These are phyloP conservation scores for Mycena rebaudengoi DNA, from an alignment of 768 basidiomycete species.

Conservation along the genomic window DNA sequence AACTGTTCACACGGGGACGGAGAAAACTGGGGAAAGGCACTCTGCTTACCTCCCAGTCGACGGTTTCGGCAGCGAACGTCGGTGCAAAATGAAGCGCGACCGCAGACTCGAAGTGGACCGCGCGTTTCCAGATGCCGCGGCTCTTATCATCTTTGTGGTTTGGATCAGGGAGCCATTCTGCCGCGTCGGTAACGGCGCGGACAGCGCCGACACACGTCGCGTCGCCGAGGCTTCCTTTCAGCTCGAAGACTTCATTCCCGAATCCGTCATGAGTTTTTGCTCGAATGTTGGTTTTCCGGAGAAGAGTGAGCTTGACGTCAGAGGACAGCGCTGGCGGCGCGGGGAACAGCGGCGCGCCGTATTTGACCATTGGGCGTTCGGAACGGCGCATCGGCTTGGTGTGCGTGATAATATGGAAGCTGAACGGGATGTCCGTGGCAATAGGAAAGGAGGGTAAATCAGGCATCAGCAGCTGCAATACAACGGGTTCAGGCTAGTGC, in stretches of 20 bases:
- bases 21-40: background rate
- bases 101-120: conserved; percentile 12
- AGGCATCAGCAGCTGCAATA: conserved; percentile 8
- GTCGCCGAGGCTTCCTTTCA: conserved; percentile 15
- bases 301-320: conserved; percentile 7
- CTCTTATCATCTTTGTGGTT: conserved; percentile 10
- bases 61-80: conserved; percentile 4
- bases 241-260: background rate
- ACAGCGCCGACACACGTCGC: conserved; percentile 6
- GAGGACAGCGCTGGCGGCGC: conserved; percentile 12
- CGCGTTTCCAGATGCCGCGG: conserved; percentile 16
- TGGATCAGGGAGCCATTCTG: conserved; percentile 14
- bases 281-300: conserved; percentile 1
- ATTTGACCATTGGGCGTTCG: conserved; percentile 18
- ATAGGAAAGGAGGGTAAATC: too few relatives aligned
- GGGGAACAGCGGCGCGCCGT: conserved; percentile 19
- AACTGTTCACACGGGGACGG: background rate
- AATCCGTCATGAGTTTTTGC: background rate
- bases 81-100: conserved; percentile 12
- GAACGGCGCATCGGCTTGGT: conserved; percentile 16
- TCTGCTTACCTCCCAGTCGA: conserved; percentile 19
- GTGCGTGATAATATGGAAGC: conserved; percentile 14
- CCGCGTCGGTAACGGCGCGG: background rate
- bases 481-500: background rate
- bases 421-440: conserved; percentile 17